Evolutionary conservation across 441 rosid species (phyloP).

Genomic region (Populus tomentosa): DNA sequence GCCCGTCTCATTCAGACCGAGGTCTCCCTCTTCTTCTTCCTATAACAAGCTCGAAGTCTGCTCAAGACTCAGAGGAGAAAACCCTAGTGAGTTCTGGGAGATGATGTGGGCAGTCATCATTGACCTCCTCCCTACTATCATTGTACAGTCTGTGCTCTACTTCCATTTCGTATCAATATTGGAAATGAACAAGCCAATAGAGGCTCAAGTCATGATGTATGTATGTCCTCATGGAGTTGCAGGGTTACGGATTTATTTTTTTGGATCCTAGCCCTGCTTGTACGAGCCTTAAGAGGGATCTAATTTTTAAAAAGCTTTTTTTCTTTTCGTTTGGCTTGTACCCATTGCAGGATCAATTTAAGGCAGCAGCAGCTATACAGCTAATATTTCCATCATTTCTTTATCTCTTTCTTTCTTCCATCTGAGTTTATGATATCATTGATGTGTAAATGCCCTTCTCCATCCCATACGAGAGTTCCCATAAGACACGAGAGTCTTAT

Average conservation of each 20-base stretch:
- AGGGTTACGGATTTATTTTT: conserved; percentile 44
- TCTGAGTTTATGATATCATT: not conserved
- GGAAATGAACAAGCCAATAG: conserved; percentile 5
- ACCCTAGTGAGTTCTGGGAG: conserved; percentile 54
- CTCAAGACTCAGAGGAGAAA: conserved; percentile 32
- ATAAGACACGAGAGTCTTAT: not conserved
- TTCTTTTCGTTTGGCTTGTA: not conserved
- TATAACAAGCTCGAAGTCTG: conserved; percentile 12
- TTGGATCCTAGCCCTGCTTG: conserved; percentile 33
- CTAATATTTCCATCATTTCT: too few species aligned
- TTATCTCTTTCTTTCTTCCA: not conserved
- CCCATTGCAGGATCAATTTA: not conserved
- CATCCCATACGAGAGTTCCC: too few species aligned
- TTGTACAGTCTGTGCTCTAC: conserved; percentile 44
- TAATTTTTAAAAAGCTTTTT: conserved; percentile 15
- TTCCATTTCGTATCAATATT: conserved; percentile 2
- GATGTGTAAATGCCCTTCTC: too few species aligned
- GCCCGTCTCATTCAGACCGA: conserved; percentile 21
- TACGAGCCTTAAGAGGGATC: not conserved
- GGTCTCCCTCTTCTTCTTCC: conserved; percentile 25
- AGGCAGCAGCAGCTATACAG: too few species aligned
- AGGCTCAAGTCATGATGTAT: conserved; percentile 2
- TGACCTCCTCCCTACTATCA: conserved; percentile 8
- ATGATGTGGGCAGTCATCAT: conserved; percentile 26
- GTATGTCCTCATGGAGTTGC: conserved; percentile 20